A percentile compares a stretch with the other conserved stretches of the same genome.
Conservation (phyloP, 116 monocot species). For the Posidonia oceanica region DNA sequence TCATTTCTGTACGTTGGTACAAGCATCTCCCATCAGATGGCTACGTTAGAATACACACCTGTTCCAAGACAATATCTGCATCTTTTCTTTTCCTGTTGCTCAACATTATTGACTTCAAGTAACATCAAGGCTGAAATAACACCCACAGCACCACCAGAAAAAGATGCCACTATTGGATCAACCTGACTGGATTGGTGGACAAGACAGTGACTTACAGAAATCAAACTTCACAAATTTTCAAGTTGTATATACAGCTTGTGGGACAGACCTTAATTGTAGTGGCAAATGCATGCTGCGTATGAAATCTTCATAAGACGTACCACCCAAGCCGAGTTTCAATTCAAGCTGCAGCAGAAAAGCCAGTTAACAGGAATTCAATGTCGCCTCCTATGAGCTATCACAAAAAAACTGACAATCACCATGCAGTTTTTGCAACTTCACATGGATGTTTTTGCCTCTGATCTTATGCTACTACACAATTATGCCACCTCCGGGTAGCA, state of each 20-base stretch:
- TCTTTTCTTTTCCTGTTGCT: slow-evolving; percentile 82
- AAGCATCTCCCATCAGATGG: too few species aligned
- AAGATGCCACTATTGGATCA: slow-evolving; percentile 89
- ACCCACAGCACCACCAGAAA: slow-evolving; percentile 89
- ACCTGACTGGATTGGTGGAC: slow-evolving; percentile 63
- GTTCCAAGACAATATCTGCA: slow-evolving; percentile 91
- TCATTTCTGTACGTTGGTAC: too few species aligned
- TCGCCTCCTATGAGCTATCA: too few species aligned
- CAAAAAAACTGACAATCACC: too few species aligned
- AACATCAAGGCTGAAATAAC: slow-evolving; percentile 91
- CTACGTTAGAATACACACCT: slow-evolving; percentile 24
- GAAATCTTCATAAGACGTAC: slow-evolving; percentile 95
- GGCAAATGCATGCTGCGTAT: slow-evolving; percentile 75
- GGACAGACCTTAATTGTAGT: slow-evolving; percentile 60
- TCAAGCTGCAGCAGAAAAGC: slow-evolving; percentile 40
- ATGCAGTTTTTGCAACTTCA: too few species aligned
- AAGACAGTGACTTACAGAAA: neutral
- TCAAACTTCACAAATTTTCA: neutral
- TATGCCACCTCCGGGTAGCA: too few species aligned
- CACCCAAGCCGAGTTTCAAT: slow-evolving; percentile 76
- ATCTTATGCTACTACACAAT: too few species aligned
- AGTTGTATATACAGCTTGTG: neutral
- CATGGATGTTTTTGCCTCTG: too few species aligned
- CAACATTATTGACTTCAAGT: slow-evolving; percentile 77
- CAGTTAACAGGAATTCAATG: too few species aligned